Conservation (phyloP, 1,284 basidiomycete species). For the Ceratobasidium sp. region DNA sequence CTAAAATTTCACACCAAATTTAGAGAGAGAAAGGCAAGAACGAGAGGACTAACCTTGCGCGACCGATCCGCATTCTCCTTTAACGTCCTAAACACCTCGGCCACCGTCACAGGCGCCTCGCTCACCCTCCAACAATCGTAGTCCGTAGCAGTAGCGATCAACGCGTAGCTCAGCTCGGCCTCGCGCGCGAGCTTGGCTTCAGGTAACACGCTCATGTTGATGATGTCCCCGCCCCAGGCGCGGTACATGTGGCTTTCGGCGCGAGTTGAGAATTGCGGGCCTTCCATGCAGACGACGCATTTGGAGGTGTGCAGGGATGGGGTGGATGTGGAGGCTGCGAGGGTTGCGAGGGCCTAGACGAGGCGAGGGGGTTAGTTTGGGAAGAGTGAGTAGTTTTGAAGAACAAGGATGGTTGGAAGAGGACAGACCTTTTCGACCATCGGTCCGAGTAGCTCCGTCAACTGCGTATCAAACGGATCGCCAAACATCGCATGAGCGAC, state of each 20-base stretch:
- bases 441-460: constrained; percentile 78
- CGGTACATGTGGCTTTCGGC: constrained; percentile 97
- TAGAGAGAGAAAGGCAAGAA: too few species aligned
- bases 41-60: constrained; percentile 67
- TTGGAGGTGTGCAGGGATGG: constrained; percentile 79
- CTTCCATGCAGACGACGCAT: constrained; percentile 97
- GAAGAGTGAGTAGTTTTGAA: background rate
- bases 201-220: constrained; percentile 96
- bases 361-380: too few species aligned
- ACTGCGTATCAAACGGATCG: constrained; percentile 83
- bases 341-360: too few species aligned
- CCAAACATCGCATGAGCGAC: constrained; percentile 97
- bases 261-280: constrained; percentile 93
- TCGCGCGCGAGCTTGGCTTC: constrained; percentile 97
- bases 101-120: constrained; percentile 86
- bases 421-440: constrained; percentile 70
- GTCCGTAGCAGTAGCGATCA: constrained; percentile 92
- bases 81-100: constrained; percentile 90
- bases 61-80: constrained; percentile 88
- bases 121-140: constrained; percentile 92
- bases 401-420: background rate
- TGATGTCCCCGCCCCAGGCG: constrained; percentile 92
- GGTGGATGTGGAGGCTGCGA: constrained; percentile 2
- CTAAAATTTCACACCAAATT: too few species aligned
- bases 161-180: constrained; percentile 92